Percentiles rank a stretch among this genome's conserved stretches.
These are phyloP conservation scores for Ganoderma leucocontextum DNA, from an alignment of 1,284 basidiomycete species.

Conservation along the genomic window DNA sequence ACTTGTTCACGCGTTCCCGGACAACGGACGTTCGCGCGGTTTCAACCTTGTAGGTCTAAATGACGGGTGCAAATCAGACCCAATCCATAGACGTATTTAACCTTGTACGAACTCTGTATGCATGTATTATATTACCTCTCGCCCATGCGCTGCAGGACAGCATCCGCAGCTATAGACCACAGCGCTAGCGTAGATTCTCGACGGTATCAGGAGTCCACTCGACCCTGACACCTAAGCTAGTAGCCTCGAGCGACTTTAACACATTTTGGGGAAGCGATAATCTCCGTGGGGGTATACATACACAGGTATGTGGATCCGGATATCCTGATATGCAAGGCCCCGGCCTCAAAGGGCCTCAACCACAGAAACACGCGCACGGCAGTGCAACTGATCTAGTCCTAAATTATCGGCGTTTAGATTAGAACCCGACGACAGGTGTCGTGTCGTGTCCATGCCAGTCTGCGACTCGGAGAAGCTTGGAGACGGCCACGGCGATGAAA, in stretches of 20 bases:
- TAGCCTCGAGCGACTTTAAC: neutral
- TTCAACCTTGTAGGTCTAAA: slow-evolving; percentile 1
- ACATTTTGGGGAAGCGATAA: neutral
- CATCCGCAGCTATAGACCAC: neutral
- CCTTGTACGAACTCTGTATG: neutral
- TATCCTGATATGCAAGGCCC: neutral
- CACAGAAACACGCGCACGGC: neutral
- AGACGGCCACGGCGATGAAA: neutral
- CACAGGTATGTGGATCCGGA: neutral
- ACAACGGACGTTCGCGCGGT: slow-evolving; percentile 2
- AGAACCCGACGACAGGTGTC: neutral
- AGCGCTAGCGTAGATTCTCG: neutral
- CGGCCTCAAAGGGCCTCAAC: neutral
- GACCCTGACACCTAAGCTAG: neutral
- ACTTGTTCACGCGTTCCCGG: neutral
- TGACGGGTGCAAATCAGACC: neutral
- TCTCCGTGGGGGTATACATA: neutral
- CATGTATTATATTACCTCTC: neutral
- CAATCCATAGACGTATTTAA: neutral
- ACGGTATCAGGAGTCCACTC: neutral
- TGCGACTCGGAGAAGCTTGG: neutral
- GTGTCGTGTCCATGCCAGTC: neutral
- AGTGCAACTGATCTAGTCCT: neutral
- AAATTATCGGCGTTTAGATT: slow-evolving; percentile 1
- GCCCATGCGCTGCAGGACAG: neutral